Conservation (phyloP, 169 alveolate genomes). For the Theileria parva region DNA sequence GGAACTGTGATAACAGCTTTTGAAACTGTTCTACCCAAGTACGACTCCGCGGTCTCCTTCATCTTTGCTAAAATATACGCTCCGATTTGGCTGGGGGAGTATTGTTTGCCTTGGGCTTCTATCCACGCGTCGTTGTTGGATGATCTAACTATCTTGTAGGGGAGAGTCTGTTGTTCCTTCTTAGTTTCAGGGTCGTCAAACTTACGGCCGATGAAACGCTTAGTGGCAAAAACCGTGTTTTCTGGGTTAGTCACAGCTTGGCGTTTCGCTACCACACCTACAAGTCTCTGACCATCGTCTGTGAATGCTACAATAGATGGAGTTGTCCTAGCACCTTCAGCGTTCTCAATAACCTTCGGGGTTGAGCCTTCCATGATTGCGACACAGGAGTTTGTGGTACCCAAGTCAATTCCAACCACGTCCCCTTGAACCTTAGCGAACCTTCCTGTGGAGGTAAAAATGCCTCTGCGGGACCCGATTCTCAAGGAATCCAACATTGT, state of each 20-base stretch:
- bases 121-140: conserved; percentile 98
- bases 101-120: conserved; percentile 92
- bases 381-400: conserved; percentile 99
- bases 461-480: conserved; percentile 7
- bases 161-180: conserved; percentile 93
- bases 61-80: conserved; percentile 94
- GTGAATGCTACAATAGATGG: conserved; percentile 98
- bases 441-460: conserved; percentile 27
- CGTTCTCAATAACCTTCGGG: conserved; percentile 95
- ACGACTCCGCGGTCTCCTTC: conserved; percentile 97
- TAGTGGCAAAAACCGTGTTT: conserved; percentile 93
- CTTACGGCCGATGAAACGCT: conserved; percentile 95
- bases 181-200: conserved; percentile 94
- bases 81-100: conserved; percentile 95
- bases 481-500: background rate
- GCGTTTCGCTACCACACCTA: conserved; percentile 95
- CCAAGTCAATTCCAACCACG: conserved; percentile 98
- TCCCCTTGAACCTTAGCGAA: conserved; percentile 80
- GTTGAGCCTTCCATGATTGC: conserved; percentile 97
- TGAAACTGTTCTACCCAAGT: conserved; percentile 90
- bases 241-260: conserved; percentile 97
- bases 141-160: conserved; percentile 95
- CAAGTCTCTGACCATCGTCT: conserved; percentile 93
- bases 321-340: conserved; percentile 94
- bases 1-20: conserved; percentile 97